Conservation (phyloP, 1,139 yeast species). For the Trichomonascaceae sp. region DNA sequence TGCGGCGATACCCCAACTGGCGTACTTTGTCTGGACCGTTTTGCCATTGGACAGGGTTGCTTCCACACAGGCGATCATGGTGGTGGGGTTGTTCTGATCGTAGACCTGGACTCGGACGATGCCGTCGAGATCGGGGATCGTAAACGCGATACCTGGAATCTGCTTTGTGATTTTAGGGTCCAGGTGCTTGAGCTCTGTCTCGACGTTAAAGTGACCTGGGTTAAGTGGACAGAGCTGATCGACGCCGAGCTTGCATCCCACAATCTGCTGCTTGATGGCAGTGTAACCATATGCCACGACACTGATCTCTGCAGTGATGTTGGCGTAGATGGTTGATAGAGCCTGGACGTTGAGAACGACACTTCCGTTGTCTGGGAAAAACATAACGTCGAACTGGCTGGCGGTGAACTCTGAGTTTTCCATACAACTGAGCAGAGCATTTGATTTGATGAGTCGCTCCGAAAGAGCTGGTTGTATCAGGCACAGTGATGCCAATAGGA, state of each 20-base stretch:
- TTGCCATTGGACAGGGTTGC: conserved; percentile 79
- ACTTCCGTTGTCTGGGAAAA: conserved; percentile 49
- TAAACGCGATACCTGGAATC: conserved; percentile 75
- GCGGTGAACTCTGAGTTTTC: conserved; percentile 80
- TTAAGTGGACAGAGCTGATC: conserved; percentile 64
- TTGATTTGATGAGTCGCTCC: conserved; percentile 32
- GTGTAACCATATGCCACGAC: conserved; percentile 79
- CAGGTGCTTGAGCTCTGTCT: conserved; percentile 33
- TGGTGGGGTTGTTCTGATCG: conserved; percentile 29
- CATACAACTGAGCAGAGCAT: conserved; percentile 90
- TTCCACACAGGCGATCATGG: conserved; percentile 79
- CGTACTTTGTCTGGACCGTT: conserved; percentile 89
- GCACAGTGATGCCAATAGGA: conserved; percentile 1
- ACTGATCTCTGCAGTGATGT: conserved; percentile 52
- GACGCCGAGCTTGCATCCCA: conserved; percentile 44
- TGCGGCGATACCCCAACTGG: conserved; percentile 95
- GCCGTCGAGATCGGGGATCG: conserved; percentile 92
- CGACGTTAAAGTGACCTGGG: conserved; percentile 76
- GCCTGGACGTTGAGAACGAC: conserved; percentile 63
- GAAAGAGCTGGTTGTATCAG: conserved; percentile 6
- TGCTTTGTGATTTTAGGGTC: conserved; percentile 30
- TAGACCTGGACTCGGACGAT: conserved; percentile 64
- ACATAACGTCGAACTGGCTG: conserved; percentile 65
- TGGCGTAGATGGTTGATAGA: conserved; percentile 63
- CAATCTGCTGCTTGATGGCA: conserved; percentile 40